Evolutionary conservation across 345 rosid genomes (phyloP), one percentile per base, ranked within the genome.

Genomic region (Hibiscus trionum): DNA sequence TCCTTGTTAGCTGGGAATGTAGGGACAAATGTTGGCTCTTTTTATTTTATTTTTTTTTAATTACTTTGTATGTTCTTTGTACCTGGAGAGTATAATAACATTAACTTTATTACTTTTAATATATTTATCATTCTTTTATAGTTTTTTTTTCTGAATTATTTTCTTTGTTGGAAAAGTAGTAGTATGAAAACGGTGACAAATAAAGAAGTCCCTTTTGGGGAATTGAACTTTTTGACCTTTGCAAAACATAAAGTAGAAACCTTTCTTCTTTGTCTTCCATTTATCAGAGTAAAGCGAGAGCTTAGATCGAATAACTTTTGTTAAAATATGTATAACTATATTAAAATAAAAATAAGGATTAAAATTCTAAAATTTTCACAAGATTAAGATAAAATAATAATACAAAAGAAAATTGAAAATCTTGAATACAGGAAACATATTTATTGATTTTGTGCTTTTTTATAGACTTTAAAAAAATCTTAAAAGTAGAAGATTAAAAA

Each of bases 161-260:
- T 67, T 67, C 59, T 49, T 49, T 3, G 26, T 16, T 49, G 26
- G 49, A 49, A 67, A 67, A 49, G 71, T 21, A 26, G 26, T 27
- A 8, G 72, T 78, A 71, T 78, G 70, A 71, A 67, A 67, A 73
- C 69, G 81, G 26, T 77, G 81, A 73, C 82, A 57, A 70, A 62
- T 64, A 80, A 82, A 77, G 81, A 66, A 57, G 26, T 8, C 2
- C 29, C 78, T 83, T 86, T 75, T 73, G 74, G 87, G 84, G 78
- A 81, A 83, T 81, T 77, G 85, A 62, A 82, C 87, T 75, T 86
- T 81, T 83, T 83, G 89, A 86, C 89, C 80, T 82, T 85, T 70
- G 31, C 65, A 73, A 42, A 76, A 76, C 58, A 47, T 73, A 77
- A 80, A 84, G 78, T 50, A 68, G 63, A 72, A 74, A 61, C 64